These are phyloP conservation scores for Capsicum chinense DNA, from an alignment of 257 asterid genomes.

Conservation along the genomic window DNA sequence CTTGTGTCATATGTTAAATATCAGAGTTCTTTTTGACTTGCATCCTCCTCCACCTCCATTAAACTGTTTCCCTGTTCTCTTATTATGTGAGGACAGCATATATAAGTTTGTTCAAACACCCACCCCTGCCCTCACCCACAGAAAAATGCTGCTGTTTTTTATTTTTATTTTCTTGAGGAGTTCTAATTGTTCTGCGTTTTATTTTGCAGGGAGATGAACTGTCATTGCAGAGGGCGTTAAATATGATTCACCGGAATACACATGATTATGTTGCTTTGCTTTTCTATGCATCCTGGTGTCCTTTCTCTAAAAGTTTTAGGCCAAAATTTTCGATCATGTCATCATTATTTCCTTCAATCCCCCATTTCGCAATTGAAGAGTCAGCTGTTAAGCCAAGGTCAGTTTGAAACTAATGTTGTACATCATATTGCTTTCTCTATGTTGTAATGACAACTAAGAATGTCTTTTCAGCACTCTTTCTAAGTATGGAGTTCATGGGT, in stretches of 20 bases:
- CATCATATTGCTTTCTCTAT: constrained; percentile 25
- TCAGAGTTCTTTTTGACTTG: neutral
- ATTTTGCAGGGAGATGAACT: constrained; percentile 79
- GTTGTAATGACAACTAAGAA: constrained; percentile 30
- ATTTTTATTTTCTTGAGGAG: neutral
- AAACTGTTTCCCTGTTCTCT: neutral
- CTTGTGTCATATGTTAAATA: neutral
- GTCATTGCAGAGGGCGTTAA: constrained; percentile 75
- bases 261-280: constrained; percentile 75
- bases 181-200: constrained; percentile 33
- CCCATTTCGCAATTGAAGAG: constrained; percentile 93
- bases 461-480: constrained; percentile 79
- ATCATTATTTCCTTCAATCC: constrained; percentile 78
- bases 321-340: constrained; percentile 74
- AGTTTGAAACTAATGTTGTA: constrained; percentile 34
- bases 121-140: neutral
- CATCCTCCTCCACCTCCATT: neutral
- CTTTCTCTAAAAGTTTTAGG: constrained; percentile 74
- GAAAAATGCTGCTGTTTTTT: neutral
- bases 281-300: constrained; percentile 98
- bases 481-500: constrained; percentile 94
- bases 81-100: neutral
- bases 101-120: constrained; percentile 11
- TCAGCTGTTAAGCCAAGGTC: constrained; percentile 94
- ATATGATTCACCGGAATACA: constrained; percentile 65